Evolutionary conservation across 345 rosid genomes (phyloP), one percentile per base, ranked within the genome.

Genomic region (Reutealis trisperma): DNA sequence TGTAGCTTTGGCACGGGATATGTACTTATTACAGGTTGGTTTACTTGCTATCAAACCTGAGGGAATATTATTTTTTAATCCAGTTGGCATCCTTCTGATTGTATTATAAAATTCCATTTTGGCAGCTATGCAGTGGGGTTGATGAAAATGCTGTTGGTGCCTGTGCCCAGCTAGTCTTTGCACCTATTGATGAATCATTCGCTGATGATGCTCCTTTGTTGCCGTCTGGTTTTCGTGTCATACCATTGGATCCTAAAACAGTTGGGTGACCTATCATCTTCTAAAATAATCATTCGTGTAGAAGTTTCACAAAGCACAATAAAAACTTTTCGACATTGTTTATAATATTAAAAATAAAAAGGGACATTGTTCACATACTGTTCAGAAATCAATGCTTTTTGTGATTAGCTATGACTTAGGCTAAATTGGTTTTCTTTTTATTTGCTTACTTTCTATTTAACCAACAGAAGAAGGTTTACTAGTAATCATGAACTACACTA

Each of bases 181-280:
- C 98, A 32, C 98, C 98, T 60, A 93, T 95, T 19, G 98, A 95
- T 58, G 98, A 93, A 79, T 92, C 99, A 19, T 95, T 95, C 72
- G 96, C 99, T n/a, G 97, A 95, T 85, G 98, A 93, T 82, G 98
- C 97, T 80, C 97, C 96, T 73, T 81, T 95, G 67, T 84, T 95
- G 74, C 92, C 99, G 60, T 95, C 98, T 68, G 99, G 99, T 11
- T 95, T 95, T 69, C 91, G 96, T 3, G 90, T 95, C 89, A 92
- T 95, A 72, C 98, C 97, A 52, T 82, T 95, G 71, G 97, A 95
- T 79, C 85, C 92, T 52, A 95, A 92, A 87, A 67, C 96, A 78
- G 93, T 87, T 79, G 72, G 85, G 91, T 82, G 71, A 78, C 58
- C 44, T 73, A 8, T 58, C 21, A 19, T 37, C 70, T 52, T 27